Evolutionary conservation across 257 asterid species (phyloP), one percentile per base, ranked within the genome.

Genomic region (Verbena officinalis): DNA sequence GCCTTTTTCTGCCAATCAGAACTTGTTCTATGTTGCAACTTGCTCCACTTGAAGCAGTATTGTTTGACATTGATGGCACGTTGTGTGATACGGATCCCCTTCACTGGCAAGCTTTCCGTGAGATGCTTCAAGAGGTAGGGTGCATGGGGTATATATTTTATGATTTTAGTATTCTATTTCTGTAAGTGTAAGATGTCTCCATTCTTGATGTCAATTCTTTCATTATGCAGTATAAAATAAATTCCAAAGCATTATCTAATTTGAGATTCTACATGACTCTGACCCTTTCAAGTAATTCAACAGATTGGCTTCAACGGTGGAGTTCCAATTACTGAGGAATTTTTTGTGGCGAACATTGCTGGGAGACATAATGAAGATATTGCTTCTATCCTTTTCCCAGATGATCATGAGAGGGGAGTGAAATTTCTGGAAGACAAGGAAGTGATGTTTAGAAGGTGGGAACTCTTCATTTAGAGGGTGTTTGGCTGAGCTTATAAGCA

Each of bases 11-110:
- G 42, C 63, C 45, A 6, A 59, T 66, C 97, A 89, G 96, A 45
- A 43, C 67, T 22, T 38, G 78, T 69, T 62, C 96, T 52, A 85
- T 93, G 52, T 67, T 78, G 65, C 75, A 78, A 57, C 81, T 80
- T 71, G 97, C 94, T 69, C 96, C 99, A 49, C 83, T 93, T 62
- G 84, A 93, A 79, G 99, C 99, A 20, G 94, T 90, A n/a, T 73
- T 93, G 19, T 93, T 93, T 73, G 99, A 93, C 23, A 72, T 93
- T 22, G 99, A 93, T 73, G 99, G 99, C 64, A 93, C 99, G 43
- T 74, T 93, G 65, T 84, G 95, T 24, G 99, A 93, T 73, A 66
- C 99, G 6, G 99, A 93, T 73, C 99, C 99, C 68, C 78, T 93
- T 77, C 99, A 93, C 64, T 65, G 57, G 44, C 9, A 63, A 40